Evolutionary conservation across 768 basidiomycete species (phyloP), one percentile per base, ranked within the genome.

Genomic region (Ephemerocybe angulata): DNA sequence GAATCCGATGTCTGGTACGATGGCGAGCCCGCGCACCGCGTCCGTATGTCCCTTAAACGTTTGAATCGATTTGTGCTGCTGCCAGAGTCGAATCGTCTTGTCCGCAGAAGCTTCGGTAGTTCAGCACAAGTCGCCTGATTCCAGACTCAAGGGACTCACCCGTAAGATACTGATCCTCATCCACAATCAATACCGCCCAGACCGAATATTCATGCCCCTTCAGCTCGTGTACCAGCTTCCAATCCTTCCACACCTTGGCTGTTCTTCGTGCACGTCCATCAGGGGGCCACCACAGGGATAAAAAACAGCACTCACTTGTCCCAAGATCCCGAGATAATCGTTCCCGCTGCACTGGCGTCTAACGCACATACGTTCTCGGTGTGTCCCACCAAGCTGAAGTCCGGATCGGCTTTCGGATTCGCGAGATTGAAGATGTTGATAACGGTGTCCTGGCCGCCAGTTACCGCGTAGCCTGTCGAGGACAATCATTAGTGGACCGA

Each of bases 301-400:
- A 27, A 19, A 40, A 41, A 44, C 53, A 50, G 52, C 11, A 71
- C 83, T 70, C 63, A 96, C 96, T 81, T 89, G 73, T 98, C 97
- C 97, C 97, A 99, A 40, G 93, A 96, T 19, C 97, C 97, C 7
- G 92, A 95, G 54, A 97, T 84, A 57, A 98, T 86, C 48, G 82
- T 77, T 15, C 92, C 91, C 46, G 79, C 78, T 8, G 80, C 70
- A 10, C 83, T 82, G 3, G 85, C 81, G 63, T 91, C 80, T 53
- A 99, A 75, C 21, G 90, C 80, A 69, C 95, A 98, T 31, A 98
- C 82, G 66, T 98, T 98, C 44, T 87, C 86, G 12, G 84, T 82
- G 69, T 99, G 97, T 22, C 96, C 97, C 31, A 98, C 67, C 25
- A 98, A 79, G 21, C 85, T 83, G 72, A 87, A 90, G 63, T 83